phyloP scores from a whole-genome alignment of 1,139 yeast genomes.

The Saccharomycopsis hybrid region DNA sequence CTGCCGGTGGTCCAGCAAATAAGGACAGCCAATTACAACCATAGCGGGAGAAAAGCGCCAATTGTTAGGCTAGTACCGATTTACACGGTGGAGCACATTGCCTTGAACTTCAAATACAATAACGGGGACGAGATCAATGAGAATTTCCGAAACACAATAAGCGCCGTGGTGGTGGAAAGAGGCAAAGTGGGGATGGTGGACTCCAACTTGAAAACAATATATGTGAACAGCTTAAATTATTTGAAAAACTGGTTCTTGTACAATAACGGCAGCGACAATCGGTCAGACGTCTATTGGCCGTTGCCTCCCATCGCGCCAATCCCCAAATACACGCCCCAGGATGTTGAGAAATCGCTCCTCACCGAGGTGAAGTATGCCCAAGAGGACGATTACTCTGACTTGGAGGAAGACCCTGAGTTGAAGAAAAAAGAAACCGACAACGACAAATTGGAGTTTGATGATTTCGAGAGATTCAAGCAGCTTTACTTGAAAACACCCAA shows the following conservation, averaged over 20 bases:
- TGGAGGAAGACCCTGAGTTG: conserved; percentile 20
- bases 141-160: conserved; percentile 39
- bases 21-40: conserved; percentile 5
- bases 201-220: conserved; percentile 71
- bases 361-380: conserved; percentile 66
- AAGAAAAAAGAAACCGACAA: conserved; percentile 27
- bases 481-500: conserved; percentile 21
- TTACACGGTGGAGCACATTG: conserved; percentile 78
- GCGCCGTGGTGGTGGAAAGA: conserved; percentile 77
- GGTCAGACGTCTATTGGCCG: conserved; percentile 50
- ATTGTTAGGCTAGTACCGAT: conserved; percentile 66
- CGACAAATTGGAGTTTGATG: conserved; percentile 24
- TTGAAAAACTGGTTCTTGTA: conserved; percentile 53
- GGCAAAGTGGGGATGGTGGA: conserved; percentile 83
- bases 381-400: conserved; percentile 26
- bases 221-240: conserved; percentile 58
- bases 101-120: conserved; percentile 36
- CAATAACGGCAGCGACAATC: conserved; percentile 20
- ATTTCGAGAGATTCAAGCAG: conserved; percentile 32
- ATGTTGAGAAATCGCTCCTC: conserved; percentile 71
- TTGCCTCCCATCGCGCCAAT: conserved; percentile 67
- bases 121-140: conserved; percentile 29
- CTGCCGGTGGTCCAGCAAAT: conserved; percentile 30
- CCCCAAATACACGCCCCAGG: conserved; percentile 56
- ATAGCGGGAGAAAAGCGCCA: conserved; percentile 37